These are phyloP conservation scores for Alternaria panax DNA, from an alignment of 2,329 filamentous ascomycete species.

Conservation along the genomic window DNA sequence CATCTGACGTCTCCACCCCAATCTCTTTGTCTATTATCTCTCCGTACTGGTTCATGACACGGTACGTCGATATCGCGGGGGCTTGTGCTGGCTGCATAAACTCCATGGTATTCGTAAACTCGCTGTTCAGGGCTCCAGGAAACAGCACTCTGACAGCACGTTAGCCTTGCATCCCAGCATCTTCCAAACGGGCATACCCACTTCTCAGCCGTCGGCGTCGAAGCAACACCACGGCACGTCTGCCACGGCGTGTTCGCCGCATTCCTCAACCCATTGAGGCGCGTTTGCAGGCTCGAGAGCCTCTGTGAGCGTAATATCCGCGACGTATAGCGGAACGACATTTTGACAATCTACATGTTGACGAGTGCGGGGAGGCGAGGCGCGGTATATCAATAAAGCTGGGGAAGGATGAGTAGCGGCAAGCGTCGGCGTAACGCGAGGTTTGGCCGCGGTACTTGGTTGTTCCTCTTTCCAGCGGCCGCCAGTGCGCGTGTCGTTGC, in stretches of 20 bases:
- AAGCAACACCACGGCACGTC: constrained; percentile 65
- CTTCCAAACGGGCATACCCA: constrained; percentile 49
- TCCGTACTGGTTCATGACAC: constrained; percentile 89
- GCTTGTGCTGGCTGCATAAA: constrained; percentile 76
- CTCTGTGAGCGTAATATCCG: constrained; percentile 33
- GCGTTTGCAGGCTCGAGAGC: constrained; percentile 17
- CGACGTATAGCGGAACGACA: constrained; percentile 45
- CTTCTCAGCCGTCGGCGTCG: constrained; percentile 66
- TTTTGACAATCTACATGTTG: constrained; percentile 37
- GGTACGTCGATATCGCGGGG: constrained; percentile 86
- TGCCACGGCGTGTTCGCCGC: constrained; percentile 32
- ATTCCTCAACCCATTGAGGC: constrained; percentile 27
- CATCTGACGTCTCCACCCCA: constrained; percentile 68
- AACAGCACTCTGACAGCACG: constrained; percentile 67
- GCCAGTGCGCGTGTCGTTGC: constrained; percentile 42
- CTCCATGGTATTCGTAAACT: constrained; percentile 80
- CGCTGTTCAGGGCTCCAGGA: constrained; percentile 92
- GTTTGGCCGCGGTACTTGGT: not conserved
- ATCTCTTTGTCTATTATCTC: constrained; percentile 77
- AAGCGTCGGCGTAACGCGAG: constrained; percentile 37
- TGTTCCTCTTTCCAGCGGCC: constrained; percentile 1
- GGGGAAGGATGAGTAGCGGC: constrained; percentile 40
- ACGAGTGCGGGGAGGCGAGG: constrained; percentile 12
- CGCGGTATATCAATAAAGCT: constrained; percentile 31
- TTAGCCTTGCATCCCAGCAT: not conserved